Evolutionary conservation across 2,329 filamentous ascomycete genomes (phyloP).

Genomic region (Nemania serpens): DNA sequence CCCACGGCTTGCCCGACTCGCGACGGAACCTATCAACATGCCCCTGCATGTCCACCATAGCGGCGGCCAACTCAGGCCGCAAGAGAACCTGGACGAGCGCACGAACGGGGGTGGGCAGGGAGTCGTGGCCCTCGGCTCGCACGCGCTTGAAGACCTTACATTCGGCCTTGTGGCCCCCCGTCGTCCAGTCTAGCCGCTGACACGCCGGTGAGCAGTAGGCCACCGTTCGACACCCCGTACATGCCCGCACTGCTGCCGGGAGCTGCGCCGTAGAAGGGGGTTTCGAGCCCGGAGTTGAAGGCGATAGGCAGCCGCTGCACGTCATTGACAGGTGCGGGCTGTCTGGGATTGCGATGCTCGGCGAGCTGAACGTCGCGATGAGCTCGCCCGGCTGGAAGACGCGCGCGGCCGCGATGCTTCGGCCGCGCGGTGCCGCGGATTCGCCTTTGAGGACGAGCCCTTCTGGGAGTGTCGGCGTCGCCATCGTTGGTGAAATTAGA

Average conservation of each 20-base stretch:
- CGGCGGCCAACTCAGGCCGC: conserved; percentile 40
- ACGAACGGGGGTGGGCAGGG: conserved; percentile 59
- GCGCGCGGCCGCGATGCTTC: conserved; percentile 51
- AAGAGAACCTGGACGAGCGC: conserved; percentile 58
- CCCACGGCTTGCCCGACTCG: conserved; percentile 43
- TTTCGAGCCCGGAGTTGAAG: conserved; percentile 30
- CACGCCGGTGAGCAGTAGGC: conserved; percentile 60
- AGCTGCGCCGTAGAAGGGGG: conserved; percentile 19
- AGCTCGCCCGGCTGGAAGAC: conserved; percentile 50
- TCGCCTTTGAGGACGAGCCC: conserved; percentile 17
- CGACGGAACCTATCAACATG: conserved; percentile 49
- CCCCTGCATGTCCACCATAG: conserved; percentile 50
- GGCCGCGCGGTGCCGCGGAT: conserved; percentile 43
- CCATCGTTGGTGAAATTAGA: neutral
- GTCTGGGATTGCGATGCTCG: conserved; percentile 54
- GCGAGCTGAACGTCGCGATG: conserved; percentile 51
- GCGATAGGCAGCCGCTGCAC: conserved; percentile 56
- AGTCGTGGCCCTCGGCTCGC: conserved; percentile 42
- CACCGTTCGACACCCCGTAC: conserved; percentile 57
- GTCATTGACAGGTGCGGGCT: conserved; percentile 46
- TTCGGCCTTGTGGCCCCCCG: conserved; percentile 56
- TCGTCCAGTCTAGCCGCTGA: conserved; percentile 59
- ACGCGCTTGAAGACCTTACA: conserved; percentile 53
- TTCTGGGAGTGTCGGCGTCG: conserved; percentile 15
- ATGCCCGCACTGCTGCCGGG: conserved; percentile 43